These are phyloP conservation scores for Atalantia buxifolia DNA, from an alignment of 345 rosid genomes.

Conservation along the genomic window DNA sequence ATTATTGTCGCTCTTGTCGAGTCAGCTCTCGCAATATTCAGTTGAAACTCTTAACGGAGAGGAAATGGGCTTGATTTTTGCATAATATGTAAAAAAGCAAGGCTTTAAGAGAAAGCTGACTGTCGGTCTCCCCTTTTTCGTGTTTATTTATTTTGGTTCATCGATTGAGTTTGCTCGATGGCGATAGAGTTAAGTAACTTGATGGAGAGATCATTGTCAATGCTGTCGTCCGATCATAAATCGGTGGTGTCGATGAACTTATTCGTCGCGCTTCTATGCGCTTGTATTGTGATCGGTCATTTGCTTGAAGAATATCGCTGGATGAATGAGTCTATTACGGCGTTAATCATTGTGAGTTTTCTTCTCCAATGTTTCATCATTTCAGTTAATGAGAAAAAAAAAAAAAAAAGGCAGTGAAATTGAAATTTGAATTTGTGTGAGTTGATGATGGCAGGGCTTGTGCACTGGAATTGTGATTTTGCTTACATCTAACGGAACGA, in stretches of 20 bases:
- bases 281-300: constrained; percentile 82
- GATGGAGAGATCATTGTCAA: constrained; percentile 25
- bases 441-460: constrained; percentile 52
- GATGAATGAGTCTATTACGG: constrained; percentile 96
- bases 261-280: constrained; percentile 84
- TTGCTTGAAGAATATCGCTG: constrained; percentile 78
- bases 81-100: neutral
- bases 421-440: neutral
- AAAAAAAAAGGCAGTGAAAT: too few relatives aligned
- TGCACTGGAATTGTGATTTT: constrained; percentile 85
- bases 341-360: constrained; percentile 70
- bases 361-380: neutral
- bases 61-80: neutral
- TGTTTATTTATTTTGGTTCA: too few relatives aligned
- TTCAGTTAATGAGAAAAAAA: neutral
- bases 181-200: constrained; percentile 29
- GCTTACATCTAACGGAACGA: constrained; percentile 72
- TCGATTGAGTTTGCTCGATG: constrained; percentile 28
- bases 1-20: too few relatives aligned
- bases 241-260: constrained; percentile 88
- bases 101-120: neutral
- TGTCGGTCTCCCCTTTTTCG: neutral
- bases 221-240: constrained; percentile 54
- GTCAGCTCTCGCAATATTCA: too few relatives aligned
- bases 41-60: too few relatives aligned